Evolutionary conservation across 768 basidiomycete genomes (phyloP), one percentile per base, ranked within the genome.

Genomic region (Termitomyces sp.): DNA sequence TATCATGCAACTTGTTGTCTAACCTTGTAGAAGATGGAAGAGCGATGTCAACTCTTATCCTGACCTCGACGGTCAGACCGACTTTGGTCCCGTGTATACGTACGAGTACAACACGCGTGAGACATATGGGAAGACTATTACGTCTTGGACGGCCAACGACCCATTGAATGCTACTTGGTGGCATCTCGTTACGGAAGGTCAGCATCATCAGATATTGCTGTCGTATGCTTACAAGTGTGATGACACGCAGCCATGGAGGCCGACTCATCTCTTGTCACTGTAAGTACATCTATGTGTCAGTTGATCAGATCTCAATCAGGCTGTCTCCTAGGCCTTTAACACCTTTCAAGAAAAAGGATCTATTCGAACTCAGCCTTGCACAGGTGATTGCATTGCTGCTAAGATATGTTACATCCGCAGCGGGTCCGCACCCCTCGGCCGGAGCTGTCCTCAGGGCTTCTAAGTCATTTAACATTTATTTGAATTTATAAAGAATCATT

Each of bases 91-190:
- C 6, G 78, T 80, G 2, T 91, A 76, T 57, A 58, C 64, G 22
- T 78, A 79, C 60, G 89, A 90, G 68, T 91, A 90, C 64, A 84
- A 72, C 62, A 84, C 88, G 22, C 83, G 88, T 44, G 74, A 81
- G 51, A 73, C 84, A 0, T 91, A 88, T 57, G 88, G 87, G 32
- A 64, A 62, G 37, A 79, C 69, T 53, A 77, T 85, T 50, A 67
- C 75, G 1, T 73, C 77, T 38, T 90, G 88, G 88, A 72, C 75
- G 24, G 65, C 70, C 3, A 72, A 75, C 53, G 87, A 87, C 64
- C 88, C 88, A 0, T 68, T 91, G 58, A 90, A 90, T 58, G 86
- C 86, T 8, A 90, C 89, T 8, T 91, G 85, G 84, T 90, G 88
- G 88, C 88, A 90, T 61, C 78, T 68, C 43, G 85, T 90, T 41